Percentiles rank a stretch among this genome's conserved stretches.
Conservation (phyloP, 1,284 basidiomycete species). For the Schizophyllum amplum region DNA sequence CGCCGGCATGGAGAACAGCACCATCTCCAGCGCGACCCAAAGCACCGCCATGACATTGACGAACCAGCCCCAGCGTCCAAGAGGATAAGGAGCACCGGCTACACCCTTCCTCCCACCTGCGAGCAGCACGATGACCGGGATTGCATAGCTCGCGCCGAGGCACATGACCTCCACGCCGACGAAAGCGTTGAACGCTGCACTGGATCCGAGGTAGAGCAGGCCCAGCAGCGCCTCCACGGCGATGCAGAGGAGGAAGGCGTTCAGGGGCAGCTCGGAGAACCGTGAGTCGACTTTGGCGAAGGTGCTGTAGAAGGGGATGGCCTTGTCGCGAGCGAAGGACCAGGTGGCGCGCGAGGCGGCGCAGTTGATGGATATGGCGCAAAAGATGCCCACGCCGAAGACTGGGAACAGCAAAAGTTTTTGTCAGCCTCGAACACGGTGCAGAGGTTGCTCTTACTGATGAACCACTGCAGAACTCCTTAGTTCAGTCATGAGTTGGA, state of each 20-base stretch:
- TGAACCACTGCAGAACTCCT: conserved; percentile 32
- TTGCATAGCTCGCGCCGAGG: conserved; percentile 41
- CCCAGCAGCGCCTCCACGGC: conserved; percentile 46
- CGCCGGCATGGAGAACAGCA: conserved; percentile 54
- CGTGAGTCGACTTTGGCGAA: conserved; percentile 39
- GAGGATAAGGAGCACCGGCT: conserved; percentile 32
- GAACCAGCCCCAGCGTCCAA: conserved; percentile 31
- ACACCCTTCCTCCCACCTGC: conserved; percentile 29
- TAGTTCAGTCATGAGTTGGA: background rate
- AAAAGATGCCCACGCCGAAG: conserved; percentile 47
- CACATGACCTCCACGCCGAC: conserved; percentile 49
- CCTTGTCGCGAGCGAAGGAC: conserved; percentile 64
- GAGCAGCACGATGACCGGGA: conserved; percentile 42
- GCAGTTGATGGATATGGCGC: conserved; percentile 52
- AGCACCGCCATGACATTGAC: conserved; percentile 37
- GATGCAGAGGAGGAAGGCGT: conserved; percentile 52
- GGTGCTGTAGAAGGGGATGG: conserved; percentile 46
- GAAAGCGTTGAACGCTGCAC: conserved; percentile 49
- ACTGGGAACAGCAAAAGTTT: conserved; percentile 25
- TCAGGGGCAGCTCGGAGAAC: conserved; percentile 32
- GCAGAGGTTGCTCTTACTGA: conserved; percentile 22
- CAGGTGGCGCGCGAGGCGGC: conserved; percentile 62
- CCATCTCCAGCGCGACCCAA: conserved; percentile 43
- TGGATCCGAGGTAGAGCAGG: conserved; percentile 45
- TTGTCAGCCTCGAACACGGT: background rate